These are phyloP conservation scores for Kwoniella shandongensis DNA, from an alignment of 768 basidiomycete genomes.

Conservation along the genomic window DNA sequence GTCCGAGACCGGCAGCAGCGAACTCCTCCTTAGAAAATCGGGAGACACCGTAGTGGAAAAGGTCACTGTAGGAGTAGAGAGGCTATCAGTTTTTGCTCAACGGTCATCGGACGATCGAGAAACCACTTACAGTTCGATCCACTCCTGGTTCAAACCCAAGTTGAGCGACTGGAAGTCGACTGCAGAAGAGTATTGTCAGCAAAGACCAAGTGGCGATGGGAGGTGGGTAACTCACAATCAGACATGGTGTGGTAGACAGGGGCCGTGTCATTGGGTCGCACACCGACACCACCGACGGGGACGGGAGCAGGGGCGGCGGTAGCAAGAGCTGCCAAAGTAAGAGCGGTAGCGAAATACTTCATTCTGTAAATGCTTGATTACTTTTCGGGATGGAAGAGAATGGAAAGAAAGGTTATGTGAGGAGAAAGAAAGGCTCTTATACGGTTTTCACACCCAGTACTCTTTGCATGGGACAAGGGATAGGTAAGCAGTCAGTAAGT, in stretches of 20 bases:
- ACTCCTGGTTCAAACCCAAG: constrained; percentile 66
- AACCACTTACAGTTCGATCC: constrained; percentile 58
- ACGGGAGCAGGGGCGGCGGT: constrained; percentile 43
- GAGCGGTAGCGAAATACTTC: constrained; percentile 19
- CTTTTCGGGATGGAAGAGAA: not conserved
- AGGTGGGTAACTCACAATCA: constrained; percentile 33
- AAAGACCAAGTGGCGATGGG: not conserved
- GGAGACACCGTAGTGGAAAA: constrained; percentile 63
- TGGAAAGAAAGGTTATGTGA: not conserved
- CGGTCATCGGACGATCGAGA: not conserved
- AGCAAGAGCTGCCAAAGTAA: constrained; percentile 26
- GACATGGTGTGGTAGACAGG: constrained; percentile 45
- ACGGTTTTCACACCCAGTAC: not conserved
- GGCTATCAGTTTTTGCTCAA: too few relatives aligned
- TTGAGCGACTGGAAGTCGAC: constrained; percentile 62
- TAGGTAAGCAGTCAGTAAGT: too few relatives aligned
- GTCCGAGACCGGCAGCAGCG: constrained; percentile 60
- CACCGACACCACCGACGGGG: constrained; percentile 46
- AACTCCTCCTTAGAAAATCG: constrained; percentile 63
- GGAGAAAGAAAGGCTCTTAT: not conserved
- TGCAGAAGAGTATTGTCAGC: constrained; percentile 8
- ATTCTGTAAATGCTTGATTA: not conserved
- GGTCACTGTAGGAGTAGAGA: constrained; percentile 47
- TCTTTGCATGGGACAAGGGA: too few relatives aligned
- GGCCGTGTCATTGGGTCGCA: constrained; percentile 49